phyloP scores from a whole-genome alignment of 257 asterid species.

The Marsdenia floribunda region DNA sequence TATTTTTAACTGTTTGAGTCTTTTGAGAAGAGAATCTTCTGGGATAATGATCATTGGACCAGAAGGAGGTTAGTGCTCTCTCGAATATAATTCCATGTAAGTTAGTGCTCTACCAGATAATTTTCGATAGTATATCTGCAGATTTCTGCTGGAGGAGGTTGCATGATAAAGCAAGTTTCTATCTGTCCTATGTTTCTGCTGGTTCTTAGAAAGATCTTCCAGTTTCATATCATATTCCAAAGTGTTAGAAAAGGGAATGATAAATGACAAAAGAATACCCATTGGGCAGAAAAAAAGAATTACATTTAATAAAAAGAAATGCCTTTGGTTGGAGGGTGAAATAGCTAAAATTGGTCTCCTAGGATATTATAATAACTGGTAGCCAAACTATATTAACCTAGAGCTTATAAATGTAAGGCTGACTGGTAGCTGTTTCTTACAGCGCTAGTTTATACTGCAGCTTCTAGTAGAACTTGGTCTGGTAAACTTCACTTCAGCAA shows the following conservation, averaged over 20 bases:
- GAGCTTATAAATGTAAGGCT: background rate
- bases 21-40: slow-evolving; percentile 36
- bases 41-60: slow-evolving; percentile 90
- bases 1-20: slow-evolving; percentile 45
- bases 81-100: background rate
- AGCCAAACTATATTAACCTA: background rate
- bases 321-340: background rate
- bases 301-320: background rate
- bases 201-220: slow-evolving; percentile 4
- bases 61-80: slow-evolving; percentile 78
- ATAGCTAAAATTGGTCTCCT: background rate
- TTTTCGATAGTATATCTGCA: background rate
- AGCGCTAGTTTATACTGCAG: background rate
- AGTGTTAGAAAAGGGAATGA: background rate
- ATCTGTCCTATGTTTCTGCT: background rate
- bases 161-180: background rate
- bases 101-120: no score
- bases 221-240: background rate
- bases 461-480: background rate
- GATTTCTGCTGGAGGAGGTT: background rate
- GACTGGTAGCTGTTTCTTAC: background rate
- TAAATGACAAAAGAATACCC: background rate
- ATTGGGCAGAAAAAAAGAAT: background rate
- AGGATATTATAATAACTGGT: background rate
- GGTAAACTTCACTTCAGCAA: no score